Percentiles rank a stretch among this genome's conserved stretches.
Evolutionary conservation across 139 green algal genomes (phyloP).

Genomic region (Asterochloris erici): DNA sequence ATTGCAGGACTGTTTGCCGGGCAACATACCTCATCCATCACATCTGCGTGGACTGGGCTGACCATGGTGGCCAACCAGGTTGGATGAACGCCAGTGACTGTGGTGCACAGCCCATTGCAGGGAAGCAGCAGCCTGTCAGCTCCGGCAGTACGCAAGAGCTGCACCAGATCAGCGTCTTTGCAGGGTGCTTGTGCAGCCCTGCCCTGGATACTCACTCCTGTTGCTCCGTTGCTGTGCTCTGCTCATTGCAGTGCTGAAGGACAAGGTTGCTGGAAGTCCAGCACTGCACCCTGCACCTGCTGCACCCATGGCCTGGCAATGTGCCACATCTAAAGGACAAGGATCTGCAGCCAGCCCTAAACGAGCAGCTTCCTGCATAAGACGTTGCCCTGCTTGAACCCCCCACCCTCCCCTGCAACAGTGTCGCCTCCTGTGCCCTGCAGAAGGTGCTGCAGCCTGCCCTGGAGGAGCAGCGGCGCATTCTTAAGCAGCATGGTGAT

Average conservation of each 20-base stretch:
- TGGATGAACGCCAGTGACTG: neutral
- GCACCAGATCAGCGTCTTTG: too few relatives aligned
- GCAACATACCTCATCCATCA: conserved; percentile 97
- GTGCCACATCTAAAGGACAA: neutral
- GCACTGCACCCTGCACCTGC: too few relatives aligned
- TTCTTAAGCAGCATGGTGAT: conserved; percentile 70
- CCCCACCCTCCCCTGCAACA: neutral
- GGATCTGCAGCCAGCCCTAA: neutral
- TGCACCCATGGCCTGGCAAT: too few relatives aligned
- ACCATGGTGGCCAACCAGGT: conserved; percentile 69
- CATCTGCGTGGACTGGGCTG: conserved; percentile 86
- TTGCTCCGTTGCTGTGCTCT: too few relatives aligned
- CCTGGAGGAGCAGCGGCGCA: conserved; percentile 70
- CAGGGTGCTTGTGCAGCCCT: too few relatives aligned
- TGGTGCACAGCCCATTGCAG: too few relatives aligned
- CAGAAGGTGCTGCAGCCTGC: conserved; percentile 22
- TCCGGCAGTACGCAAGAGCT: too few relatives aligned
- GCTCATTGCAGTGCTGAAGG: too few relatives aligned
- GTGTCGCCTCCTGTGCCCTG: neutral
- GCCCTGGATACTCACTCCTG: too few relatives aligned
- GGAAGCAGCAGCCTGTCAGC: too few relatives aligned
- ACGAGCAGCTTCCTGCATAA: neutral
- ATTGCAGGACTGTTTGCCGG: conserved; percentile 97
- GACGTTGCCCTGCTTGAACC: neutral
- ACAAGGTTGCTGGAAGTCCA: too few relatives aligned